phyloP scores from a whole-genome alignment of 192 early-diverging fungal species.

The Backusella luteola region DNA sequence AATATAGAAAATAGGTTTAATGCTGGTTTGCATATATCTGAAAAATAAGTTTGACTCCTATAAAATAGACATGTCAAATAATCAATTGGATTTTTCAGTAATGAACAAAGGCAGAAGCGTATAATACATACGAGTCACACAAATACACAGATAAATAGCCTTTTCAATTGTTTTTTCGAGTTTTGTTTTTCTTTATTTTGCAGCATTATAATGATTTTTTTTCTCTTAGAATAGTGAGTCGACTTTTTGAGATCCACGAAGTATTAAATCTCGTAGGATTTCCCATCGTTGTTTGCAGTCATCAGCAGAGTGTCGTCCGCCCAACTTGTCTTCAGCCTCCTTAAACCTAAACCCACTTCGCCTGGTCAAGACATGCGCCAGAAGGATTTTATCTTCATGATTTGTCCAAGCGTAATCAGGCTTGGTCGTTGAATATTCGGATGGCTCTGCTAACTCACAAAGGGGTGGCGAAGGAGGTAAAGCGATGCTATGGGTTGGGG shows the following conservation, averaged over 20 bases:
- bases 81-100: neutral
- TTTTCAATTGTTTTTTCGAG: neutral
- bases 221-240: neutral
- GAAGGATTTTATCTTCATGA: conserved; percentile 7
- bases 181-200: neutral
- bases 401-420: conserved; percentile 8
- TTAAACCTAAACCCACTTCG: conserved; percentile 8
- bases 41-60: neutral
- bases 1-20: neutral
- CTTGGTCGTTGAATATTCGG: neutral
- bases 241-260: conserved; percentile 10
- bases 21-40: too few species aligned
- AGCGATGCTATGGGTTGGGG: neutral
- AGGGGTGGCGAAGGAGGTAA: conserved; percentile 7
- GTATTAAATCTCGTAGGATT: conserved; percentile 10
- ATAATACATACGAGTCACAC: neutral
- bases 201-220: too few species aligned
- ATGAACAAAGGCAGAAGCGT: too few species aligned
- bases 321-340: conserved; percentile 5
- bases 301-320: neutral
- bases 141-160: neutral
- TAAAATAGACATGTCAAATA: neutral
- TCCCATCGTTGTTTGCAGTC: conserved; percentile 7
- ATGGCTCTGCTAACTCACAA: neutral
- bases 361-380: conserved; percentile 7